phyloP scores from a whole-genome alignment of 768 basidiomycete genomes.

The Lentinus brumalis region DNA sequence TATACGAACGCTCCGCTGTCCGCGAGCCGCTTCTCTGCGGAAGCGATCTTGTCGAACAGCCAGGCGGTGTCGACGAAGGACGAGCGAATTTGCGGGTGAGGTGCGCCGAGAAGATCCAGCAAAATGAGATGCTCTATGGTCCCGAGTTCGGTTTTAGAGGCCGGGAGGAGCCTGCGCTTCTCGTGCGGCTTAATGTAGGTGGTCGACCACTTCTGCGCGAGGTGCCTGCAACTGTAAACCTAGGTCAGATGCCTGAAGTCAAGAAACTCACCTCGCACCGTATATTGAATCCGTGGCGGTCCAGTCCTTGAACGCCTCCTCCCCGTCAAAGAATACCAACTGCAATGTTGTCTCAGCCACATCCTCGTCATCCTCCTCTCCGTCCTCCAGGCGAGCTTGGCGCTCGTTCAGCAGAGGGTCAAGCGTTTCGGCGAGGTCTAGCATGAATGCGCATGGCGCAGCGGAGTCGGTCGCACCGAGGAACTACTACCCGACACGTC shows the following conservation, averaged over 20 bases:
- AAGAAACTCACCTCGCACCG: slow-evolving; percentile 73
- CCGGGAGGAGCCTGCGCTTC: slow-evolving; percentile 55
- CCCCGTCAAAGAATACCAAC: slow-evolving; percentile 95
- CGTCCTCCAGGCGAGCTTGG: slow-evolving; percentile 54
- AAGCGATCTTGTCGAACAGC: slow-evolving; percentile 80
- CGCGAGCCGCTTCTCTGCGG: slow-evolving; percentile 72
- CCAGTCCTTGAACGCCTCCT: slow-evolving; percentile 94
- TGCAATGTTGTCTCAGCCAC: slow-evolving; percentile 84
- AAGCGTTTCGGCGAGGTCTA: slow-evolving; percentile 87
- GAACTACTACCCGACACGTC: slow-evolving; percentile 56
- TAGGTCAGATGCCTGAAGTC: neutral
- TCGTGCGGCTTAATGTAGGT: slow-evolving; percentile 63
- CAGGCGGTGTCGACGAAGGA: slow-evolving; percentile 90
- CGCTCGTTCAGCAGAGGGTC: slow-evolving; percentile 70
- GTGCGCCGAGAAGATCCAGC: slow-evolving; percentile 87
- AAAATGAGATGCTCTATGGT: slow-evolving; percentile 91
- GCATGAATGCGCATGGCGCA: slow-evolving; percentile 90
- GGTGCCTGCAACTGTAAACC: slow-evolving; percentile 58
- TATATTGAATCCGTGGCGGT: slow-evolving; percentile 89
- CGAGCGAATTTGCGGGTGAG: slow-evolving; percentile 72
- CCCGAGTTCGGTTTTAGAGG: slow-evolving; percentile 60
- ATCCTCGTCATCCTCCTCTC: slow-evolving; percentile 73
- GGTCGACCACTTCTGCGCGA: slow-evolving; percentile 82
- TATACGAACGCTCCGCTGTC: slow-evolving; percentile 62
- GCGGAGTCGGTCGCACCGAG: slow-evolving; percentile 98